Percentiles rank a stretch among this genome's conserved stretches.
phyloP scores from a whole-genome alignment of 495 filamentous ascomycete genomes.

The Cercophora scortea region DNA sequence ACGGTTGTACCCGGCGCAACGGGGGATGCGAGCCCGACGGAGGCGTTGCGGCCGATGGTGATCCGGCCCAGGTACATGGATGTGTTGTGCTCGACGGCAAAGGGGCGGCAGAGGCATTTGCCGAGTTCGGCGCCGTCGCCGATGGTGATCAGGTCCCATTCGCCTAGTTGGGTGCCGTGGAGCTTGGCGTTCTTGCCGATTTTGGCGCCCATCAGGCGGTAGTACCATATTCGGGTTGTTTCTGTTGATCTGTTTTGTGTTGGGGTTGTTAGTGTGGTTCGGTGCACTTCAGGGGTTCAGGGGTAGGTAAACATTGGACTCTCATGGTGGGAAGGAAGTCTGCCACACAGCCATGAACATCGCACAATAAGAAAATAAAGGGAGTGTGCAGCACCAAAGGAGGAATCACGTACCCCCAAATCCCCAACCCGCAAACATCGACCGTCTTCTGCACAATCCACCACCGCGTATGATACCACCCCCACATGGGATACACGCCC shows the following conservation, averaged over 20 bases:
- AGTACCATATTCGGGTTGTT: conserved; percentile 26
- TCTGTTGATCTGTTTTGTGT: conserved; percentile 5
- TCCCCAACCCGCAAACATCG: conserved; percentile 29
- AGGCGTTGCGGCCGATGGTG: conserved; percentile 26
- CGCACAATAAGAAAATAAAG: no score
- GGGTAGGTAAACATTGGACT: no score
- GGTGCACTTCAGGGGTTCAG: no score
- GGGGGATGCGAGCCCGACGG: conserved; percentile 28
- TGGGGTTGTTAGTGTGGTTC: no score
- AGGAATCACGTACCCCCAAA: conserved; percentile 23
- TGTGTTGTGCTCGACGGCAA: conserved; percentile 38
- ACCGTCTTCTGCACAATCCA: conserved; percentile 39
- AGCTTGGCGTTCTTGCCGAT: conserved; percentile 34
- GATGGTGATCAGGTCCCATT: conserved; percentile 38
- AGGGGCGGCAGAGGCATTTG: conserved; percentile 31
- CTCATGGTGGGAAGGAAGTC: no score
- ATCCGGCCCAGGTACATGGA: conserved; percentile 40
- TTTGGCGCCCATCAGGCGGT: conserved; percentile 33
- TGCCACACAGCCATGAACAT: no score
- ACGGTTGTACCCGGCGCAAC: conserved; percentile 34
- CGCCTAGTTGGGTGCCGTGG: conserved; percentile 23
- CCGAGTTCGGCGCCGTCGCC: conserved; percentile 32
- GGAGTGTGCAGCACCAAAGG: no score
- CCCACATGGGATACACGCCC: conserved; percentile 43
- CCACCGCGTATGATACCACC: conserved; percentile 40